Conservation (phyloP, 805 yeast genomes). For the Candida takata region DNA sequence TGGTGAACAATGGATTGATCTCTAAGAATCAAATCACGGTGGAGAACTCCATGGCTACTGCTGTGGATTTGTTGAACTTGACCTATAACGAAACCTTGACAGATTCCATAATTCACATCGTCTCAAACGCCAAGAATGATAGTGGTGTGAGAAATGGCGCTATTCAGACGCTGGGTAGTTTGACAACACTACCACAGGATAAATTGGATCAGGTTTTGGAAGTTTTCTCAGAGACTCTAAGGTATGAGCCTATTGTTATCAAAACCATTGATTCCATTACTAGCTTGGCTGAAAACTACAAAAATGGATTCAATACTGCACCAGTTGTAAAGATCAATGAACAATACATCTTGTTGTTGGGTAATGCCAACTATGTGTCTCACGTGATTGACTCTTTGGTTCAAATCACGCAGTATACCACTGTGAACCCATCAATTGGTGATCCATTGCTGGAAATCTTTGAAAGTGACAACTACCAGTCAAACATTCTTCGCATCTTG, state of each 20-base stretch:
- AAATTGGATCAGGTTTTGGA: constrained; percentile 23
- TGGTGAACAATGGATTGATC: constrained; percentile 26
- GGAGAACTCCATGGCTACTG: constrained; percentile 27
- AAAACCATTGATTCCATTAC: constrained; percentile 26
- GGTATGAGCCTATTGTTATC: constrained; percentile 30
- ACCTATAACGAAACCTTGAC: constrained; percentile 17
- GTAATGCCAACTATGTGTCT: constrained; percentile 8
- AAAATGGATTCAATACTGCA: constrained; percentile 7
- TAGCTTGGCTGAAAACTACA: constrained; percentile 15
- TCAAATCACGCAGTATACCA: constrained; percentile 14
- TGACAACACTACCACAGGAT: constrained; percentile 20
- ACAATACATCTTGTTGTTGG: constrained; percentile 10
- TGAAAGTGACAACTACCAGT: constrained; percentile 13
- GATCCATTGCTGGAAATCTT: constrained; percentile 14
- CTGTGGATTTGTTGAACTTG: constrained; percentile 23
- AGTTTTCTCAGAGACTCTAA: constrained; percentile 27
- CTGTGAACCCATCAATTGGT: constrained; percentile 17
- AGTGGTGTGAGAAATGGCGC: constrained; percentile 33
- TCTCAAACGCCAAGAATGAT: constrained; percentile 27
- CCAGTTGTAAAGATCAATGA: constrained; percentile 9
- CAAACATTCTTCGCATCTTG: constrained; percentile 19
- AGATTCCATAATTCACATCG: constrained; percentile 28
- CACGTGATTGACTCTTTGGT: constrained; percentile 19
- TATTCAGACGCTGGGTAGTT: constrained; percentile 24
- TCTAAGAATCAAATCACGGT: constrained; percentile 31